These are phyloP conservation scores for Borovskyia barvae DNA, from an alignment of 208 protist species.

Conservation along the genomic window DNA sequence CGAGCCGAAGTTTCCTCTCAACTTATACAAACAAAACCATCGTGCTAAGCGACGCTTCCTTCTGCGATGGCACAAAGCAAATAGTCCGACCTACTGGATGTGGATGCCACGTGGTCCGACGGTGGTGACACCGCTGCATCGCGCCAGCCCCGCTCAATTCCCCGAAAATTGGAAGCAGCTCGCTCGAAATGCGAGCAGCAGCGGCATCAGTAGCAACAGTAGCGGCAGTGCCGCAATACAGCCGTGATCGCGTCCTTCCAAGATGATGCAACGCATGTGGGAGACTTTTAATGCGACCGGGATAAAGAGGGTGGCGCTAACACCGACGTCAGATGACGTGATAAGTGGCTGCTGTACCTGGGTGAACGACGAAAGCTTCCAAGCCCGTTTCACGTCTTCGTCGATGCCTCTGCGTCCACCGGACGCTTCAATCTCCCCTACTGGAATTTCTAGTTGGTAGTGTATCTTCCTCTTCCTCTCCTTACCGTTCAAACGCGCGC, in stretches of 20 bases:
- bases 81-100: constrained; percentile 82
- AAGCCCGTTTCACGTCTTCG: too few relatives aligned
- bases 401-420: too few relatives aligned
- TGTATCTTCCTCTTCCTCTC: too few relatives aligned
- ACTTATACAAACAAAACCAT: constrained; percentile 91
- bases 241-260: neutral
- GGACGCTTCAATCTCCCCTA: too few relatives aligned
- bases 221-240: too few relatives aligned
- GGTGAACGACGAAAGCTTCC: too few relatives aligned
- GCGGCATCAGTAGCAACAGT: neutral
- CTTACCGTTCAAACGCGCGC: too few relatives aligned
- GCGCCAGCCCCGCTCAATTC: constrained; percentile 58
- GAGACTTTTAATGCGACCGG: constrained; percentile 11
- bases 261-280: constrained; percentile 8
- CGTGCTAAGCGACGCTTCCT: constrained; percentile 78
- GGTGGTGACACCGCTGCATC: constrained; percentile 61
- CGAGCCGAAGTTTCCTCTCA: constrained; percentile 87
- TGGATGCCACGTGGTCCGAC: constrained; percentile 78
- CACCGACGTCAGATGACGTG: too few relatives aligned
- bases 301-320: too few relatives aligned
- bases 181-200: constrained; percentile 13
- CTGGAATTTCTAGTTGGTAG: too few relatives aligned
- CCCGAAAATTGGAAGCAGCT: constrained; percentile 81
- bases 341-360: too few relatives aligned
- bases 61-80: constrained; percentile 90